phyloP scores from a whole-genome alignment of 257 asterid species.

The Salvia miltiorrhiza region DNA sequence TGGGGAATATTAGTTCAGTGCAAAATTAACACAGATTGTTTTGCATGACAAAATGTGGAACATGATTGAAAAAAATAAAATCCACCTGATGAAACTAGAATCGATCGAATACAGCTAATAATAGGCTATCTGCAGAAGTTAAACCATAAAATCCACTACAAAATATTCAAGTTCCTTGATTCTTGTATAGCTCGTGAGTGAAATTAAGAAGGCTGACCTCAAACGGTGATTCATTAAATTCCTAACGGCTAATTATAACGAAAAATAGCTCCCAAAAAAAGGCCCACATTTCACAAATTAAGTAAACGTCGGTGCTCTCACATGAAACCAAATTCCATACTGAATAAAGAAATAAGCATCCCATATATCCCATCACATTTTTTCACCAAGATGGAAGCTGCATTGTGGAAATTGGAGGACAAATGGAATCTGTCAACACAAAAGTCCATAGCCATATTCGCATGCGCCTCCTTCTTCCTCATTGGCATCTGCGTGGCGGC shows the following conservation, averaged over 20 bases:
- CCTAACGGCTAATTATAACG: constrained; percentile 35
- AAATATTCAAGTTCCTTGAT: background rate
- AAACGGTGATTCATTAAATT: constrained; percentile 33
- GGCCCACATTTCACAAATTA: constrained; percentile 24
- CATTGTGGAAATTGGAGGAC: constrained; percentile 65
- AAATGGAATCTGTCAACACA: constrained; percentile 52
- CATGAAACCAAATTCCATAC: constrained; percentile 8
- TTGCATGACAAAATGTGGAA: no score
- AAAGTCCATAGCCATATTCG: constrained; percentile 44
- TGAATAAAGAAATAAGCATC: no score
- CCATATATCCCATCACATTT: no score
- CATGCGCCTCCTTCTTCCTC: constrained; percentile 40
- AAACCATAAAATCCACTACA: no score
- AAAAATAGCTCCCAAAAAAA: background rate
- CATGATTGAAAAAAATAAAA: no score
- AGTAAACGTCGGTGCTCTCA: constrained; percentile 32
- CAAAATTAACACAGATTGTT: no score
- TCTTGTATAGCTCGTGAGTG: constrained; percentile 23
- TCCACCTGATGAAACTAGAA: no score
- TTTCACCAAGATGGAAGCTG: constrained; percentile 45
- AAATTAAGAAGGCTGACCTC: background rate
- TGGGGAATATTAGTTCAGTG: no score
- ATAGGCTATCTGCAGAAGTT: no score
- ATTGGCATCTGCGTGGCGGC: constrained; percentile 28
- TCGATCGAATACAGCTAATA: no score